phyloP scores from a whole-genome alignment of 2,329 filamentous ascomycete genomes.

The Botrytis elliptica region DNA sequence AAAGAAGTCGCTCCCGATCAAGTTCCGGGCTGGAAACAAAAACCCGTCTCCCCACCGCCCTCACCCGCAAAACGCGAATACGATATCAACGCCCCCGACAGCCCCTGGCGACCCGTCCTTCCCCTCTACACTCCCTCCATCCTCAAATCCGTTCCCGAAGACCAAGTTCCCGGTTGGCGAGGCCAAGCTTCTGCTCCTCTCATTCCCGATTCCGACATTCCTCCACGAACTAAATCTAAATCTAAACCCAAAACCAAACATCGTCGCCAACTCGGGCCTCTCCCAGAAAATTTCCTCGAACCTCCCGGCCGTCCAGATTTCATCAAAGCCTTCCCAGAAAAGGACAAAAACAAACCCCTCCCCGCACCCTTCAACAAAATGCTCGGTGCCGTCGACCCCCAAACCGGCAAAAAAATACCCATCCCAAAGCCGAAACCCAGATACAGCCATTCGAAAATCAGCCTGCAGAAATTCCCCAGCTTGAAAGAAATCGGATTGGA shows the following conservation, averaged over 20 bases:
- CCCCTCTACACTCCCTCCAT: background rate
- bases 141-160: background rate
- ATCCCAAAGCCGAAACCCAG: background rate
- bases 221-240: background rate
- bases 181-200: background rate
- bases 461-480: background rate
- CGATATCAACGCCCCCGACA: background rate
- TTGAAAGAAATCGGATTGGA: background rate
- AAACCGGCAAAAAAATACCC: background rate
- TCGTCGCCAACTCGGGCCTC: background rate
- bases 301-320: slow-evolving; percentile 9
- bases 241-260: background rate
- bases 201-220: background rate
- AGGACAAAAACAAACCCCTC: background rate
- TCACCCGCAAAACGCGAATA: background rate
- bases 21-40: background rate
- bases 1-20: background rate
- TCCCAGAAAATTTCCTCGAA: slow-evolving; percentile 8
- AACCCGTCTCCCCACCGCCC: background rate
- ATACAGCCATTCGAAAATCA: slow-evolving; percentile 6
- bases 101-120: background rate
- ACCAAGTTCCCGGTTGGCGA: background rate
- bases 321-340: background rate
- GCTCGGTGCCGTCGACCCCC: background rate
- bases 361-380: background rate